phyloP scores from a whole-genome alignment of 345 rosid species.

The Brassica incana region DNA sequence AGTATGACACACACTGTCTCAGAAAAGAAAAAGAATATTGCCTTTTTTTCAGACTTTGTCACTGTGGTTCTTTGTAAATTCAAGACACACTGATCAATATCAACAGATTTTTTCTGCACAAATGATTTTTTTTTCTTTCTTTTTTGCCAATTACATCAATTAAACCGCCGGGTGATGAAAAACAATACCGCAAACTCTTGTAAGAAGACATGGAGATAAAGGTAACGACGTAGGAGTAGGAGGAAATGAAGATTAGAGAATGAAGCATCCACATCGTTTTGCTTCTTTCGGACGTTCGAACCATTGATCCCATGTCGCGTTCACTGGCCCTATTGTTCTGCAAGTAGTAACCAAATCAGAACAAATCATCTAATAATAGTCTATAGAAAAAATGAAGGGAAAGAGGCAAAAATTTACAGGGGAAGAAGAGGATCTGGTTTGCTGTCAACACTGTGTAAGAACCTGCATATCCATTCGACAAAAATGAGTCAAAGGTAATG shows the following conservation, averaged over 20 bases:
- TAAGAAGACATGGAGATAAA: background rate
- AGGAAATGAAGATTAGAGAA: slow-evolving; percentile 45
- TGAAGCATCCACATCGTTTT: slow-evolving; percentile 70
- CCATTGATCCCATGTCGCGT: slow-evolving; percentile 88
- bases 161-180: slow-evolving; percentile 10
- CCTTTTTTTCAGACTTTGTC: background rate
- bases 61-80: background rate
- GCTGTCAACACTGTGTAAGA: slow-evolving; percentile 53
- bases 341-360: slow-evolving; percentile 19
- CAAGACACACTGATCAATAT: background rate
- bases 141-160: slow-evolving; percentile 27
- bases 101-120: slow-evolving; percentile 38
- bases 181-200: slow-evolving; percentile 29
- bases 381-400: background rate
- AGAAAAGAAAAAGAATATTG: background rate
- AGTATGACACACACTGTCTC: background rate
- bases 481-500: background rate
- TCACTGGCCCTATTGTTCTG: slow-evolving; percentile 74
- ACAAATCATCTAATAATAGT: background rate
- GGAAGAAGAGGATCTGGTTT: slow-evolving; percentile 79
- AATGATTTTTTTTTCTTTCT: slow-evolving; percentile 20
- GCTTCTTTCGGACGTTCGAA: slow-evolving; percentile 71
- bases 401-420: slow-evolving; percentile 42
- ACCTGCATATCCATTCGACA: slow-evolving; percentile 43
- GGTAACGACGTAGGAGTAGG: background rate